These are phyloP conservation scores for Colletotrichum theobromicola DNA, from an alignment of 2,329 filamentous ascomycete species.

Conservation along the genomic window DNA sequence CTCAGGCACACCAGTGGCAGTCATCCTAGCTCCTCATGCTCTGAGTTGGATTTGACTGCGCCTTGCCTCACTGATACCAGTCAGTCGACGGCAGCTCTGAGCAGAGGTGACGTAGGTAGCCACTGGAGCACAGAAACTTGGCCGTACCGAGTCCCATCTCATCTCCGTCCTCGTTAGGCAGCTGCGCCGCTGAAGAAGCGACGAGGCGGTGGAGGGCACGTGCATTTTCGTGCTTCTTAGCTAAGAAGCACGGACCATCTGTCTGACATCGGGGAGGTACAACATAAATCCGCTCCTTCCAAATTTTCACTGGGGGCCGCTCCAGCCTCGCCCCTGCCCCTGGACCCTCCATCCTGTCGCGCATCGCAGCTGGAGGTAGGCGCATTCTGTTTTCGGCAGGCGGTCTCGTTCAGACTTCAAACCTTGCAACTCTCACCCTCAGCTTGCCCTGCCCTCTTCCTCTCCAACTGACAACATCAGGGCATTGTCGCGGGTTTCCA, in stretches of 20 bases:
- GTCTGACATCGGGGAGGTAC: not conserved
- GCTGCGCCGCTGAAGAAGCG: not conserved
- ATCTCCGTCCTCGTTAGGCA: not conserved
- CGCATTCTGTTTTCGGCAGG: slow-evolving; percentile 16
- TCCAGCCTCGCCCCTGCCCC: not conserved
- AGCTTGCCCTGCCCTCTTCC: not conserved
- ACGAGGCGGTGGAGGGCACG: not conserved
- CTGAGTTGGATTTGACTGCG: not conserved
- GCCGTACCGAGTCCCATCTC: not conserved
- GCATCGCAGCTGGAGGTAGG: not conserved
- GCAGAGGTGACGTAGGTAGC: not conserved
- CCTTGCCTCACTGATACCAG: not conserved
- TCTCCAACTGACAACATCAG: not conserved
- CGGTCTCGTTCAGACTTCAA: slow-evolving; percentile 17
- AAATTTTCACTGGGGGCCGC: not conserved
- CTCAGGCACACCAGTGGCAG: not conserved
- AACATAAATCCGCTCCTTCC: not conserved
- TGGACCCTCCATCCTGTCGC: not conserved
- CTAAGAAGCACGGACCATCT: not conserved
- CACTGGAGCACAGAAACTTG: not conserved
- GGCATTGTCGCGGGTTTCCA: not conserved
- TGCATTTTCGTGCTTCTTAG: not conserved
- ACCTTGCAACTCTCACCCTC: slow-evolving; percentile 3
- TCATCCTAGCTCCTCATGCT: not conserved
- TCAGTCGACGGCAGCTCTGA: not conserved